Evolutionary conservation across 2,329 filamentous ascomycete genomes (phyloP), one percentile per base, ranked within the genome.

Genomic region (Arthrobotrys sinensis): DNA sequence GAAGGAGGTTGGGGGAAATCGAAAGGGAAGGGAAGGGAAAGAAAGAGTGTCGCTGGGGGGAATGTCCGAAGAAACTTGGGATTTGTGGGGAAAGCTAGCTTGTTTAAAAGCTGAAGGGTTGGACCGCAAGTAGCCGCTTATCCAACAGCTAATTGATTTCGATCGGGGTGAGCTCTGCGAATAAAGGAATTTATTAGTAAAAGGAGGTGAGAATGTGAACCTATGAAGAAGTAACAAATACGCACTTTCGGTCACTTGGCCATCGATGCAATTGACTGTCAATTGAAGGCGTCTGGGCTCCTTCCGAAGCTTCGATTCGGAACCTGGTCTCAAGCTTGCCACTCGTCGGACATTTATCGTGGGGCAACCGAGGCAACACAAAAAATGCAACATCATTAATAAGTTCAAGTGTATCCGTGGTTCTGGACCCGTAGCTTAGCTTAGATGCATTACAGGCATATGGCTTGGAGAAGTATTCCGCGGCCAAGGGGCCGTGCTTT

Each of bases 51-150:
- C 50, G 19, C 50, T 64, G 45, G 68, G 57, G 55, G 48, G 24
- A 28, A 43, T 46, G 66, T 63, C 55, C 53, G 66, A 69, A 34
- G 19, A 45, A 19, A n/a, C 34, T 68, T 69, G 65, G 46, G 28
- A n/a, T 45, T 68, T 69, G 65, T 65, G 63, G 55, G 76, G 68
- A 71, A 57, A 66, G 62, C 72, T 60, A 70, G 66, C 73, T 71
- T 67, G 32, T 67, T 75, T 55, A 71, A 62, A 55, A 57, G 34
- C 53, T 36, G 64, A 36, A 38, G 62, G 52, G 52, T 48, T 77
- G 62, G 62, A 60, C 73, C 73, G 73, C 66, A 67, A 70, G 66
- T 78, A 78, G 62, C 73, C 73, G 73, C 45, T 50, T 38, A 40
- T 40, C 52, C 52, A 72, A 67, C 52, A 72, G 24, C 24, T 62